A percentile compares a stretch with the other conserved stretches of the same genome.
These are phyloP conservation scores for Drosera spatulata DNA, from an alignment of 179 eudicot genomes.

Conservation along the genomic window DNA sequence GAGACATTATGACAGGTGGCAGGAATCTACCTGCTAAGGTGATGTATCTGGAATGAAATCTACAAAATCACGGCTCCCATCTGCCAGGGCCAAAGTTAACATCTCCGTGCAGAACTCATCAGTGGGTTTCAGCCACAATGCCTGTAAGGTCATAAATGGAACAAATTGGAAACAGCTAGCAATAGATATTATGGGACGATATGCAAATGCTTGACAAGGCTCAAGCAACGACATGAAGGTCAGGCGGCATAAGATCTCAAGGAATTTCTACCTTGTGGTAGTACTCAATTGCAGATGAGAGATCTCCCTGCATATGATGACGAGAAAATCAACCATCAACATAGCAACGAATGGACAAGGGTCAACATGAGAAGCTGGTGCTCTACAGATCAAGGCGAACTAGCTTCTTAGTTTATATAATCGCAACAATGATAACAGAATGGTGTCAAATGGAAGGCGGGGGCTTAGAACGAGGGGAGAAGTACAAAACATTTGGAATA, in stretches of 20 bases:
- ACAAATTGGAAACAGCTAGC: not conserved
- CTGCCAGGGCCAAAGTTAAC: conserved; percentile 68
- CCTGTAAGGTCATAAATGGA: conserved; percentile 26
- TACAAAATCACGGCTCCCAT: conserved; percentile 36
- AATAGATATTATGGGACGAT: not conserved
- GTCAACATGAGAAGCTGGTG: not conserved
- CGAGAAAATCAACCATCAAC: not conserved
- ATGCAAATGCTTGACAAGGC: not conserved
- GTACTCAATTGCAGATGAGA: conserved; percentile 50
- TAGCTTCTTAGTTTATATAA: no score
- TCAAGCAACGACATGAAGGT: not conserved
- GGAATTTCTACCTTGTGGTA: conserved; percentile 72
- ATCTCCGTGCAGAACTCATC: conserved; percentile 92
- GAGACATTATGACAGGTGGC: no score
- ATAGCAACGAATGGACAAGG: not conserved
- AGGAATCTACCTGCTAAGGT: conserved; percentile 3
- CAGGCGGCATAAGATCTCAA: not conserved
- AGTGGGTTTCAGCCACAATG: conserved; percentile 77
- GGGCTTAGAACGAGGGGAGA: no score
- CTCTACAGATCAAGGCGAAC: not conserved
- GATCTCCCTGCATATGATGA: conserved; percentile 17
- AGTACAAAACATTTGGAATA: no score
- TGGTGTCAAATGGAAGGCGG: no score
- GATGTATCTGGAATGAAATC: conserved; percentile 27
- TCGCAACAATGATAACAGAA: no score